Evolutionary conservation across 1,139 yeast species (phyloP), one percentile per base, ranked within the genome.

Genomic region (Suhomyces maxii): DNA sequence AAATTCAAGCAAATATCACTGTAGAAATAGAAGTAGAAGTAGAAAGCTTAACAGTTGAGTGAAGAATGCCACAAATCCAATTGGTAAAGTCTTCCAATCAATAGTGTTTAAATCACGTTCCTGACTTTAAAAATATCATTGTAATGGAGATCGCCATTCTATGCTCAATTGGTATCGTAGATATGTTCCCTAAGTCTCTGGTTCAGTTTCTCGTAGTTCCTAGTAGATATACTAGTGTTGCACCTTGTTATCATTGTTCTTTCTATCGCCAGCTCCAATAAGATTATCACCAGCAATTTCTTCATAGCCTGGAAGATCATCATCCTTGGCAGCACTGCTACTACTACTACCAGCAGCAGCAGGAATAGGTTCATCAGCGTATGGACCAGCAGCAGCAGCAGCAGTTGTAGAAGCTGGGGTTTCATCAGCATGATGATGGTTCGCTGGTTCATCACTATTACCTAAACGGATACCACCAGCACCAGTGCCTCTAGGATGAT

Each of bases 171-270:
- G 3, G 3, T 2, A 18, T 4, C 23, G 23, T 18, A 2, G 23
- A 18, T 18, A 4, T 3, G 6, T 4, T 6, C 3, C 3, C 3
- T 18, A 3, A 18, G 23, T 18, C 3, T 18, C 23, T 18, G 23
- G 23, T 28, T 13, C 26, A 39, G 40, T n/a, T 10, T 12, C 30
- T 35, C 31, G 26, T 39, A 36, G n/a, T 34, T 8, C 8, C 12
- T 36, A 9, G 26, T 26, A n/a, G 14, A 36, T 3, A 13, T 4
- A 12, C 40, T 49, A 55, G 41, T 59, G 55, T 54, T 71, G 76
- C n/a, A 71, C 67, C 52, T 72, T 71, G 54, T 65, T 53, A 47
- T 66, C 71, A 2, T 54, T 37, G 18, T 42, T 33, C 48, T 58
- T 58, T 26, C 50, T 37, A 43, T 60, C 65, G 2, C 45, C 41